phyloP scores from a whole-genome alignment of 805 yeast species.

The Candida takata region DNA sequence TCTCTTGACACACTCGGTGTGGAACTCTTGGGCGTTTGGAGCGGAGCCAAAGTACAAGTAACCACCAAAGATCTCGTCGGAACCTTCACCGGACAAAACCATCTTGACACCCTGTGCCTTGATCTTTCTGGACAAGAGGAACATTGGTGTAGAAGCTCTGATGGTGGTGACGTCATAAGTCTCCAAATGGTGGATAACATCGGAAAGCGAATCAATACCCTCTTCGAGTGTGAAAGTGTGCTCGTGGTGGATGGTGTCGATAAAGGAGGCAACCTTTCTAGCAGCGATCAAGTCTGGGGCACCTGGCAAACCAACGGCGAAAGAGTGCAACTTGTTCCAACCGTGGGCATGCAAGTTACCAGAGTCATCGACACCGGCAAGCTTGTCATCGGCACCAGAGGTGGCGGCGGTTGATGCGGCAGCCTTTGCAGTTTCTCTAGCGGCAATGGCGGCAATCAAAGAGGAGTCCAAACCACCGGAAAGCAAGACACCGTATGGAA shows the following conservation, averaged over 20 bases:
- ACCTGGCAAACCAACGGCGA: conserved; percentile 94
- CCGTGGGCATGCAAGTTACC: conserved; percentile 78
- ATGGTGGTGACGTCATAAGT: conserved; percentile 98
- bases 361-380: conserved; percentile 87
- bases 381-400: conserved; percentile 37
- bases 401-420: conserved; percentile 32
- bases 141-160: conserved; percentile 99
- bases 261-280: conserved; percentile 89
- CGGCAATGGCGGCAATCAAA: conserved; percentile 93
- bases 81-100: conserved; percentile 98
- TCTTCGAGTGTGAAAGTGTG: conserved; percentile 96
- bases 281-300: conserved; percentile 98
- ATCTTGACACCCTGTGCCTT: conserved; percentile 99
- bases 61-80: conserved; percentile 98
- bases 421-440: conserved; percentile 87
- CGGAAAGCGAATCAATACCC: conserved; percentile 91
- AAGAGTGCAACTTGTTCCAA: conserved; percentile 84
- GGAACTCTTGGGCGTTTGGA: conserved; percentile 90
- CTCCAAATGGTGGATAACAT: conserved; percentile 92
- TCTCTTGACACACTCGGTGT: conserved; percentile 89
- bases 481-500: conserved; percentile 94
- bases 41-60: conserved; percentile 96
- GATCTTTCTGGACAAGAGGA: conserved; percentile 88
- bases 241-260: conserved; percentile 95
- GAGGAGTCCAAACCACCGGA: conserved; percentile 98